These are phyloP conservation scores for Aotearoamyces nothofagi DNA, from an alignment of 2,329 filamentous ascomycete genomes.

Conservation along the genomic window DNA sequence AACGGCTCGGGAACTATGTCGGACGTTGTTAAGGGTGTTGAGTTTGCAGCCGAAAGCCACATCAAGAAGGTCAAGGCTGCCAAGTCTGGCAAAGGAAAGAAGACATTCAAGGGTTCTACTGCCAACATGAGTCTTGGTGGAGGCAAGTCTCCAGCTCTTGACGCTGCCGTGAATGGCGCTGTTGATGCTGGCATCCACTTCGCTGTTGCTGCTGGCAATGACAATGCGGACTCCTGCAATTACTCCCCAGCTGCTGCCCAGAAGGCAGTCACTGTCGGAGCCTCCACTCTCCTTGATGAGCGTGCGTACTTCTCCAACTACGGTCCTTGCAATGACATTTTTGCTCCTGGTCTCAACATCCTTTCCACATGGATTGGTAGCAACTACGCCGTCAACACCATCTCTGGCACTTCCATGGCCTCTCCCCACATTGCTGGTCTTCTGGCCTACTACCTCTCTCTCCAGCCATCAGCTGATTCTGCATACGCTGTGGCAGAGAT, in stretches of 20 bases:
- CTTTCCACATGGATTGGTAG: constrained; percentile 97
- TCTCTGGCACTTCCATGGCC: constrained; percentile 98
- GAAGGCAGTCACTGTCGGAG: constrained; percentile 90
- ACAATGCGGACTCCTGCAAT: constrained; percentile 98
- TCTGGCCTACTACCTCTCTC: constrained; percentile 92
- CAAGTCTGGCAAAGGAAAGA: constrained; percentile 73
- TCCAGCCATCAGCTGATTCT: constrained; percentile 81
- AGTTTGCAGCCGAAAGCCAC: constrained; percentile 79
- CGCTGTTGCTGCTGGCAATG: constrained; percentile 94
- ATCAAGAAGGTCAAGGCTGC: constrained; percentile 57
- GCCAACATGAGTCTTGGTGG: constrained; percentile 99
- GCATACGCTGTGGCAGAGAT: constrained; percentile 81
- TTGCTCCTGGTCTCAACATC: constrained; percentile 92
- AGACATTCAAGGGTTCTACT: constrained; percentile 97
- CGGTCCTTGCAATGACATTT: constrained; percentile 98
- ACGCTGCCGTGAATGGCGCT: constrained; percentile 85
- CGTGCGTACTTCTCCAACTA: constrained; percentile 99
- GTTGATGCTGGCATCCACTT: constrained; percentile 91
- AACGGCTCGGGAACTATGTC: constrained; percentile 98
- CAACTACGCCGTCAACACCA: constrained; percentile 94
- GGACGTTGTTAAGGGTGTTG: constrained; percentile 95
- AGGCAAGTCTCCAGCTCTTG: constrained; percentile 86
- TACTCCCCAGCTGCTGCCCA: constrained; percentile 91
- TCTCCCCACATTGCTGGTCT: constrained; percentile 95
- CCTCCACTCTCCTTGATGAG: constrained; percentile 82